phyloP scores from a whole-genome alignment of 106 monocot genomes.

The Narthecium ossifragum region DNA sequence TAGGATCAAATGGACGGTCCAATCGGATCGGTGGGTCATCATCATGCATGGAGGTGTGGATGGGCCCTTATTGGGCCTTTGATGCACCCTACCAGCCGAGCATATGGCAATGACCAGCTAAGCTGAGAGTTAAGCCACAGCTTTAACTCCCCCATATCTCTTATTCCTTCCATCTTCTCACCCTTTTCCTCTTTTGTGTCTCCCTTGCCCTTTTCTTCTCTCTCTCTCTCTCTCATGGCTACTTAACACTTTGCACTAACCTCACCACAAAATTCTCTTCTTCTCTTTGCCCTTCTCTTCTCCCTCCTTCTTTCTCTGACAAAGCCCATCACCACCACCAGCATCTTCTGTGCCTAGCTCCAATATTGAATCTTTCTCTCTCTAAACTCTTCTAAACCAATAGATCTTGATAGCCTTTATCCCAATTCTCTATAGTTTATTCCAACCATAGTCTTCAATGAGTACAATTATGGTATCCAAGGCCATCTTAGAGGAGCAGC shows the following conservation, averaged over 20 bases:
- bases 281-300: background rate
- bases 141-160: background rate
- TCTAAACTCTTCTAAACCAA: too few relatives aligned
- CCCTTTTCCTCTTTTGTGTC: background rate
- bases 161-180: background rate
- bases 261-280: conserved; percentile 3
- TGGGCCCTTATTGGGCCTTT: background rate
- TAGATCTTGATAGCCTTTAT: background rate
- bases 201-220: background rate
- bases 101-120: conserved; percentile 4
- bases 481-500: background rate
- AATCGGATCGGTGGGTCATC: background rate
- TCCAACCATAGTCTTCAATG: background rate
- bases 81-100: too few relatives aligned
- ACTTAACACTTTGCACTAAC: conserved; percentile 1
- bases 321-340: background rate
- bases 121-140: background rate
- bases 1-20: background rate
- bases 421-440: background rate
- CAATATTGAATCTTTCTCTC: background rate
- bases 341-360: background rate
- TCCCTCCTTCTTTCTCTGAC: background rate
- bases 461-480: background rate
- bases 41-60: background rate
- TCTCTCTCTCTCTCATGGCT: background rate